A percentile compares a stretch with the other conserved stretches of the same genome.
phyloP scores from a whole-genome alignment of 2,329 filamentous ascomycete species.

The Sporothrix dimorphospora region DNA sequence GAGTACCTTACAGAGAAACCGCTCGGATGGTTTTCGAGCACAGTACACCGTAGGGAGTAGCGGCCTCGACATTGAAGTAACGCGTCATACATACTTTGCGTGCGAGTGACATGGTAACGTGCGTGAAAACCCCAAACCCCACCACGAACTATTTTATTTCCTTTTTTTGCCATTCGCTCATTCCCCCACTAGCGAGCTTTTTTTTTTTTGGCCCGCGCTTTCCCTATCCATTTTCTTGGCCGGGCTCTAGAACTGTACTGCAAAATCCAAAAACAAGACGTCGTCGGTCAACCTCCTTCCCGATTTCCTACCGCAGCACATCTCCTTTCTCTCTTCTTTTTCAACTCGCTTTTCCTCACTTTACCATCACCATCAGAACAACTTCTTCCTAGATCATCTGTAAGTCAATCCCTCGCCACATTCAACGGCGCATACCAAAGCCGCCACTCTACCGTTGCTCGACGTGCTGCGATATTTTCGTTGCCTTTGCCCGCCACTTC shows the following conservation, averaged over 20 bases:
- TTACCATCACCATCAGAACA: background rate
- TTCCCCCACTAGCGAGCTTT: slow-evolving; percentile 21
- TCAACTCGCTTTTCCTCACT: background rate
- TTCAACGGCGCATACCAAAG: background rate
- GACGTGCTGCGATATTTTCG: slow-evolving; percentile 7
- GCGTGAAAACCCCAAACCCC: slow-evolving; percentile 9
- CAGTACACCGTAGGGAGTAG: background rate
- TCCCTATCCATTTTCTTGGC: slow-evolving; percentile 22
- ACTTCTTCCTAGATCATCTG: background rate
- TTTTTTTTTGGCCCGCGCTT: slow-evolving; percentile 27
- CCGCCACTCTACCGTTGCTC: background rate
- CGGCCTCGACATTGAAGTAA: background rate
- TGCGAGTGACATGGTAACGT: background rate
- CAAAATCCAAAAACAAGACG: background rate
- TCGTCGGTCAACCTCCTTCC: background rate
- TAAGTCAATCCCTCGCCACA: background rate
- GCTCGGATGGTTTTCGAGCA: background rate
- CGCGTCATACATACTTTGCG: slow-evolving; percentile 8
- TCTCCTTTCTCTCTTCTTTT: background rate
- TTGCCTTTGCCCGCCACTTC: background rate
- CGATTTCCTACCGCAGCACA: slow-evolving; percentile 11
- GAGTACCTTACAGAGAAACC: slow-evolving; percentile 2
- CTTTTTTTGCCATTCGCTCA: slow-evolving; percentile 17
- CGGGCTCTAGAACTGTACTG: background rate
- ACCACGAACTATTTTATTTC: slow-evolving; percentile 11